Percentiles rank a stretch among this genome's conserved stretches.
These are phyloP conservation scores for Aspergillus udagawae DNA, from an alignment of 2,329 filamentous ascomycete species.

Conservation along the genomic window DNA sequence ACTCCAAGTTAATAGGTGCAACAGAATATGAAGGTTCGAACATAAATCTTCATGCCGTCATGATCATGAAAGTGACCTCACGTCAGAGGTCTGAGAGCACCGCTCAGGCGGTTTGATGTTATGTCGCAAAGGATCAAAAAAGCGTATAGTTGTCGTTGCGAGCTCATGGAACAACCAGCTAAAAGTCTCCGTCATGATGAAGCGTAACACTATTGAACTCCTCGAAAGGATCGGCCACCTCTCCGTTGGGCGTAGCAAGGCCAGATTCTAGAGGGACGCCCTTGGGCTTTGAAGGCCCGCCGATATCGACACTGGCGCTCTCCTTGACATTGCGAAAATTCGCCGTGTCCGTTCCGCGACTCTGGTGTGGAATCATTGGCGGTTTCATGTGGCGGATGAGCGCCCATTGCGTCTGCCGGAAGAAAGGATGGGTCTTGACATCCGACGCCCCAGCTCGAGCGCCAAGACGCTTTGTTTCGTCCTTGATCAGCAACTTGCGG, in stretches of 20 bases:
- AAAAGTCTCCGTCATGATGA: slow-evolving; percentile 81
- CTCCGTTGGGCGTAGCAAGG: slow-evolving; percentile 76
- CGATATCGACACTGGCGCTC: slow-evolving; percentile 80
- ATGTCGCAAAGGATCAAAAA: not conserved
- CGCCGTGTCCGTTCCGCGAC: slow-evolving; percentile 84
- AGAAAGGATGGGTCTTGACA: slow-evolving; percentile 94
- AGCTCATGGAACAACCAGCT: slow-evolving; percentile 5
- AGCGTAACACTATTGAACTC: slow-evolving; percentile 98
- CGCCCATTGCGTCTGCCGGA: slow-evolving; percentile 93
- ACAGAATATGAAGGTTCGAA: slow-evolving; percentile 17
- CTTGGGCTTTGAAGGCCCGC: slow-evolving; percentile 51
- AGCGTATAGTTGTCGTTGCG: not conserved
- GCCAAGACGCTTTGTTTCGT: slow-evolving; percentile 87
- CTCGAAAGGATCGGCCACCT: slow-evolving; percentile 85
- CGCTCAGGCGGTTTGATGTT: slow-evolving; percentile 17
- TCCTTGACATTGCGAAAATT: slow-evolving; percentile 99
- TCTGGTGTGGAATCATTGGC: slow-evolving; percentile 89
- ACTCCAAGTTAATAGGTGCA: slow-evolving; percentile 22
- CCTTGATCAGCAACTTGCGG: slow-evolving; percentile 94
- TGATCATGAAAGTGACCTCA: slow-evolving; percentile 24
- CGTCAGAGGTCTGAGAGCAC: slow-evolving; percentile 10
- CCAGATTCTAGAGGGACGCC: slow-evolving; percentile 85
- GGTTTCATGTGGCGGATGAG: slow-evolving; percentile 97
- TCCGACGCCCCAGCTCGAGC: slow-evolving; percentile 94
- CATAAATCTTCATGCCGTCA: slow-evolving; percentile 34